phyloP scores from a whole-genome alignment of 2,329 filamentous ascomycete genomes.

The Thelonectria discophora region DNA sequence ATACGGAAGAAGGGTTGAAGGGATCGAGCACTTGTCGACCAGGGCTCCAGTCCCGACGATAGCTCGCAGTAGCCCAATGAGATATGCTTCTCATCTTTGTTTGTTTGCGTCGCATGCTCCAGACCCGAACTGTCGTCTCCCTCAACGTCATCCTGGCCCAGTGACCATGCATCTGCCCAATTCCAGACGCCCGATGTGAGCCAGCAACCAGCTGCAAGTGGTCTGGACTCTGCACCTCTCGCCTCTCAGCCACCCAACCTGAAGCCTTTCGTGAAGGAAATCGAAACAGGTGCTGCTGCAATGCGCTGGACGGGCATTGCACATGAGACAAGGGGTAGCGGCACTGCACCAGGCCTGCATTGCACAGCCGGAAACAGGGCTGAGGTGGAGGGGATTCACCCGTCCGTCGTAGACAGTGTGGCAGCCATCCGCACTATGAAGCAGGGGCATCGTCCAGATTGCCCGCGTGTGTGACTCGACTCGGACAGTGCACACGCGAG shows the following conservation, averaged over 20 bases:
- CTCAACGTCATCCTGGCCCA: no score
- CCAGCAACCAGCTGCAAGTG: no score
- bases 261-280: conserved; percentile 22
- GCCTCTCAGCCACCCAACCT: conserved; percentile 20
- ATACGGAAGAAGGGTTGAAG: not conserved
- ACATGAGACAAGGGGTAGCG: conserved; percentile 22
- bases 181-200: not conserved
- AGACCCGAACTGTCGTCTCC: no score
- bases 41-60: not conserved
- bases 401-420: conserved; percentile 9
- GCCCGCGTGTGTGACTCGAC: conserved; percentile 1
- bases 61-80: not conserved
- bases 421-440: conserved; percentile 5
- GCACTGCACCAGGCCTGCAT: conserved; percentile 33
- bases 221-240: no score
- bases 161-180: not conserved
- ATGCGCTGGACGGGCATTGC: conserved; percentile 1
- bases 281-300: conserved; percentile 14
- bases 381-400: conserved; percentile 40
- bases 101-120: no score
- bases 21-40: no score
- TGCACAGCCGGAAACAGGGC: conserved; percentile 42
- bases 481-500: no score
- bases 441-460: conserved; percentile 10
- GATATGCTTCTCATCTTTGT: no score